phyloP scores from a whole-genome alignment of 768 basidiomycete species.

The Ramaria sp. region DNA sequence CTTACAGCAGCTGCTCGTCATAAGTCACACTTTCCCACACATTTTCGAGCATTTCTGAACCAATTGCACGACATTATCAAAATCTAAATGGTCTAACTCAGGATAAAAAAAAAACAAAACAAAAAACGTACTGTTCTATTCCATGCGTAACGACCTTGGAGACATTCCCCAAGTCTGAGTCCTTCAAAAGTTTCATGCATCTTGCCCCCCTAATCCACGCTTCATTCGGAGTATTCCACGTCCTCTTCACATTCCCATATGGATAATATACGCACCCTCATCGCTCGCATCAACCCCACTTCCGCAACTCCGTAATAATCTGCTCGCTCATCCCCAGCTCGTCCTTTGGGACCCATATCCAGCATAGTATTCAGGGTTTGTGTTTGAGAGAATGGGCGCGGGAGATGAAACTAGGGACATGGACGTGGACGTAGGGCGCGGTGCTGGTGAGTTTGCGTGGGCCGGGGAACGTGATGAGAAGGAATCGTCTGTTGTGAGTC shows the following conservation, averaged over 20 bases:
- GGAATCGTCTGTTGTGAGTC: background rate
- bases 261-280: slow-evolving; percentile 23
- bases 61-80: too few species aligned
- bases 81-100: too few species aligned
- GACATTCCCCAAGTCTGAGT: too few species aligned
- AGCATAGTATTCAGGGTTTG: slow-evolving; percentile 12
- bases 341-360: slow-evolving; percentile 36
- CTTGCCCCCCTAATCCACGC: background rate
- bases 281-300: slow-evolving; percentile 24
- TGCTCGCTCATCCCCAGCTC: slow-evolving; percentile 27
- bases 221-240: slow-evolving; percentile 22
- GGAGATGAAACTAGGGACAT: background rate
- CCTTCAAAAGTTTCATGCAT: too few species aligned
- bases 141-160: too few species aligned
- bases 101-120: too few species aligned
- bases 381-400: background rate
- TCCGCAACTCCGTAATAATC: slow-evolving; percentile 19
- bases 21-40: too few species aligned
- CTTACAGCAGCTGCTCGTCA: too few species aligned
- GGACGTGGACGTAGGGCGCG: background rate
- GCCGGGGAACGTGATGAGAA: background rate
- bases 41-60: too few species aligned
- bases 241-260: slow-evolving; percentile 22
- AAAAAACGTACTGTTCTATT: too few species aligned
- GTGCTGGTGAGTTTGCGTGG: too few species aligned